Conservation (phyloP, 2,329 filamentous ascomycete species). For the Aspergillus versicolor region DNA sequence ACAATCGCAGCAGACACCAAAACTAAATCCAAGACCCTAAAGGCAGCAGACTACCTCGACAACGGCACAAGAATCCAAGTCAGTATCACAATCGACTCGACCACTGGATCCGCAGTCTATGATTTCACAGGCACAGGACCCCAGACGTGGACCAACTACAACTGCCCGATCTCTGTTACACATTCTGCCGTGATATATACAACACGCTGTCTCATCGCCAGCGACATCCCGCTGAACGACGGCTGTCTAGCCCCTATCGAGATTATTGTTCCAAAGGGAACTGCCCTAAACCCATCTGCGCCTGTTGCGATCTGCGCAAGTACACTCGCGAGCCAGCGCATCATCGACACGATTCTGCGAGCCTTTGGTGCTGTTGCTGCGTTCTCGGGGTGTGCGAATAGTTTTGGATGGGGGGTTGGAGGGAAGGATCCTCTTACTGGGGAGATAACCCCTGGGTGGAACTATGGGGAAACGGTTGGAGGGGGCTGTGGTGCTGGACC, state of each 20-base stretch:
- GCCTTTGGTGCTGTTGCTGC: slow-evolving; percentile 76
- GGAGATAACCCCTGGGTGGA: slow-evolving; percentile 49
- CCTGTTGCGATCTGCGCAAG: slow-evolving; percentile 66
- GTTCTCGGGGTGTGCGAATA: slow-evolving; percentile 74
- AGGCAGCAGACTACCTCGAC: slow-evolving; percentile 78
- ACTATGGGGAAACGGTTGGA: slow-evolving; percentile 81
- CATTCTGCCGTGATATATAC: slow-evolving; percentile 85
- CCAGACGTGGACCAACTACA: slow-evolving; percentile 63
- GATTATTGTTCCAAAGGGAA: slow-evolving; percentile 66
- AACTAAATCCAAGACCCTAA: too few relatives aligned
- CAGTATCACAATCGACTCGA: slow-evolving; percentile 59
- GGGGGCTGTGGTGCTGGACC: slow-evolving; percentile 74
- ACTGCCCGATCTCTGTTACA: slow-evolving; percentile 77
- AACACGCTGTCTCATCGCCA: slow-evolving; percentile 73
- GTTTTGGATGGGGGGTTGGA: slow-evolving; percentile 42
- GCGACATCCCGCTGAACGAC: slow-evolving; percentile 84
- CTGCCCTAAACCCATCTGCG: slow-evolving; percentile 72
- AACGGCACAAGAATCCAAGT: slow-evolving; percentile 77
- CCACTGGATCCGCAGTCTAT: slow-evolving; percentile 75
- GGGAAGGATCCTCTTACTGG: slow-evolving; percentile 13
- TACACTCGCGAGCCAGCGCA: slow-evolving; percentile 58
- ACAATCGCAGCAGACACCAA: slow-evolving; percentile 65
- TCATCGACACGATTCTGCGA: slow-evolving; percentile 75
- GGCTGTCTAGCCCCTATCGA: slow-evolving; percentile 76
- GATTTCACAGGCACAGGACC: slow-evolving; percentile 76